Percentiles rank a stretch among this genome's conserved stretches.
These are phyloP conservation scores for Schoenoplectus triqueter DNA, from an alignment of 202 grass and related monocot genomes.

Conservation along the genomic window DNA sequence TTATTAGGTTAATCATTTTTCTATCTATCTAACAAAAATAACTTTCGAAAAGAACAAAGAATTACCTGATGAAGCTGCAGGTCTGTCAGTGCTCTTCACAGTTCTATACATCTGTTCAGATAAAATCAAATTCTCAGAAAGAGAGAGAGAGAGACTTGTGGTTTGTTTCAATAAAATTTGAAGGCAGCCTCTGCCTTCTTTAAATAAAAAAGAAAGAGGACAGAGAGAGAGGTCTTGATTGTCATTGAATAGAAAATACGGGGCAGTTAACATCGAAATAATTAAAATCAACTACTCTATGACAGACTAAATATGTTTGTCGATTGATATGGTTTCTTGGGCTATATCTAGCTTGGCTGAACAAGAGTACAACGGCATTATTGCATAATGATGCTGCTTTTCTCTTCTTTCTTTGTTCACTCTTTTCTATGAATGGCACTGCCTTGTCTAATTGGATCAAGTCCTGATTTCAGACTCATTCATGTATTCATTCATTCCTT, in stretches of 20 bases:
- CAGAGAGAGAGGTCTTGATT: not conserved
- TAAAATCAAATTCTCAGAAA: conserved; percentile 21
- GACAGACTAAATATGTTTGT: not conserved
- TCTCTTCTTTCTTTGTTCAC: conserved; percentile 37
- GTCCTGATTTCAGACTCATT: conserved; percentile 46
- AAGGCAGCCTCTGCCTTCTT: not conserved
- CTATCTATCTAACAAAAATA: not conserved
- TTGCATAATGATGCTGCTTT: conserved; percentile 94
- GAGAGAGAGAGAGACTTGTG: not conserved
- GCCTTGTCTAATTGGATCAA: conserved; percentile 47
- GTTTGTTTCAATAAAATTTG: not conserved
- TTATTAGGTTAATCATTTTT: not conserved
- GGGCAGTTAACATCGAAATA: conserved; percentile 12
- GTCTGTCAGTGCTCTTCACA: conserved; percentile 98
- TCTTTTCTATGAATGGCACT: conserved; percentile 67
- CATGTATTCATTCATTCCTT: conserved; percentile 55
- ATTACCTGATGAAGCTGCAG: conserved; percentile 87
- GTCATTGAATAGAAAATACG: not conserved
- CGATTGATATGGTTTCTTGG: not conserved
- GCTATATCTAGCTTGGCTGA: conserved; percentile 15
- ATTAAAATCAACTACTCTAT: not conserved
- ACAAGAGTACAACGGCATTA: conserved; percentile 55
- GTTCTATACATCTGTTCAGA: conserved; percentile 95
- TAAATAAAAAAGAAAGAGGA: not conserved
- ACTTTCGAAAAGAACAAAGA: conserved; percentile 40